Percentiles rank a stretch among this genome's conserved stretches.
Evolutionary conservation across 2,329 filamentous ascomycete genomes (phyloP).

Genomic region (Rosellinia necatrix): DNA sequence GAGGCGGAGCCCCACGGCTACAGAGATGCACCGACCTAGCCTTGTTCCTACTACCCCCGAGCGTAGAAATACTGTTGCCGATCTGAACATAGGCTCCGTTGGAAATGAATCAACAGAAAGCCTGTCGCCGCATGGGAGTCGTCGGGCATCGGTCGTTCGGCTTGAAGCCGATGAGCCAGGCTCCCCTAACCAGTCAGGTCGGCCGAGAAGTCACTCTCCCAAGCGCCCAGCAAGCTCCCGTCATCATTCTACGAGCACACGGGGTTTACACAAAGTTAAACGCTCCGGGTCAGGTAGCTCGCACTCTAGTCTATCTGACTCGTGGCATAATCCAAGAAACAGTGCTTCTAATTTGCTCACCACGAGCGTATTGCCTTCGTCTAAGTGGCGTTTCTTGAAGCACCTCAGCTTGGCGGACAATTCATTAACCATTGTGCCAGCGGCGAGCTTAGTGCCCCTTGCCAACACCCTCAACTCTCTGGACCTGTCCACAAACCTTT

Average conservation of each 20-base stretch:
- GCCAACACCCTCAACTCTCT: conserved; percentile 88
- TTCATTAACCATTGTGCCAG: conserved; percentile 78
- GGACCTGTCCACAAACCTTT: conserved; percentile 90
- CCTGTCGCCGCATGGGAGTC: conserved; percentile 42
- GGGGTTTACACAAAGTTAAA: conserved; percentile 74
- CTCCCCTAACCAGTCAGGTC: conserved; percentile 50
- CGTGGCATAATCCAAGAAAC: conserved; percentile 66
- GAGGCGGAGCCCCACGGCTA: conserved; percentile 65
- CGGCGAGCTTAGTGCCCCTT: conserved; percentile 77
- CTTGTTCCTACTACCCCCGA: conserved; percentile 70
- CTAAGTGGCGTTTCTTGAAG: conserved; percentile 93
- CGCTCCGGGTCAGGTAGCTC: conserved; percentile 93
- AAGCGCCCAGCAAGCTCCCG: conserved; percentile 76
- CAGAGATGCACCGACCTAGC: conserved; percentile 69
- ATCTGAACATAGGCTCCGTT: conserved; percentile 63
- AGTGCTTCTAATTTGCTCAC: conserved; percentile 80
- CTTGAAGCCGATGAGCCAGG: conserved; percentile 54
- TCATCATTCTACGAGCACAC: conserved; percentile 68
- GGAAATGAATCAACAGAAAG: conserved; percentile 55
- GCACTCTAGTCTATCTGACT: conserved; percentile 75
- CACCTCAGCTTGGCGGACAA: conserved; percentile 94
- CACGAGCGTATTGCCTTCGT: conserved; percentile 73
- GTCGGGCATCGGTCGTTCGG: conserved; percentile 51
- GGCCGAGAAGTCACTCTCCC: conserved; percentile 80
- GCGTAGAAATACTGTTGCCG: conserved; percentile 51